Evolutionary conservation across 768 basidiomycete species (phyloP), one percentile per base, ranked within the genome.

Genomic region (Sporobolomyces roseus): DNA sequence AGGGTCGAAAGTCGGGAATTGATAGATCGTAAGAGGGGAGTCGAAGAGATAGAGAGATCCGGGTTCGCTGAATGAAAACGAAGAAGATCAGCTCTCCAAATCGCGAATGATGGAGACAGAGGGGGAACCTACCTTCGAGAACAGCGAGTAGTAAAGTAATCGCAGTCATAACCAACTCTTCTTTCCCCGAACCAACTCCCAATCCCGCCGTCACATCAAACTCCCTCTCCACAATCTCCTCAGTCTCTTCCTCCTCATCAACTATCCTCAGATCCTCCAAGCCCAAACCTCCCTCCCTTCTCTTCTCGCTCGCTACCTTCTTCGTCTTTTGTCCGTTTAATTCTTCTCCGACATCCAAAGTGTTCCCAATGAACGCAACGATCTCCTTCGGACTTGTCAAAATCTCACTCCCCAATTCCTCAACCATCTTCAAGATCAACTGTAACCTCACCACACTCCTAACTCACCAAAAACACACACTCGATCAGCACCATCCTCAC

Each of bases 121-220:
- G 48, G 21, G 7, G 30, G 9, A 10, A 58, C 78, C 66, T 68
- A 91, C 93, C 89, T 85, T 94, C 92, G 33, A 97, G 82, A 41
- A 91, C 83, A 1, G 93, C 87, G 5, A 98, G 83, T 30, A 98
- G 79, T 0, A 96, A 79, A 66, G 87, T 89, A 27, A 96, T 78
- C 1, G 90, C 85, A 0, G 91, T 94, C 67, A 86, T 84, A 0
- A 83, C 81, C 81, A 94, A 84, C 63, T 88, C 87, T 36, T 81
- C 75, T 59, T 81, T 23, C 80, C 75, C 82, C 63, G 83, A 83
- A 71, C 87, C 86, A 69, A 84, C 85, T 61, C 86, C 86, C 8
- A 76, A 78, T n/a, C 85, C 85, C 10, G 9, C 38, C 17, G 17
- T 41, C 17, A 41, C 17, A 19, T 21, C 52, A 27, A 53, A 55